phyloP scores from a whole-genome alignment of 495 filamentous ascomycete species.

The Viridothelium virens region DNA sequence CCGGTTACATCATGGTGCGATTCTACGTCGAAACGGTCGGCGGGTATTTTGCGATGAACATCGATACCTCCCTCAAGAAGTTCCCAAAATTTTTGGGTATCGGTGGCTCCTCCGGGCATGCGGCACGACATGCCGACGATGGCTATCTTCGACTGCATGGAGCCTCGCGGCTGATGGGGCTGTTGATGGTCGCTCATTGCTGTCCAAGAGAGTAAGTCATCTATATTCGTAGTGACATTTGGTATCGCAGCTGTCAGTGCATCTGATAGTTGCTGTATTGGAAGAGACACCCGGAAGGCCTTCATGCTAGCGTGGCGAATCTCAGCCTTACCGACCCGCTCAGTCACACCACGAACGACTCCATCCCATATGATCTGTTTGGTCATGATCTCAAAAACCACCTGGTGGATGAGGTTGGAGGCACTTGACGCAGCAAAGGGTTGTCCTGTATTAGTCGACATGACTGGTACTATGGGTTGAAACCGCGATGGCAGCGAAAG shows the following conservation, averaged over 20 bases:
- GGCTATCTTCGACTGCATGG: constrained; percentile 26
- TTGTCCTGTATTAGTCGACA: constrained; percentile 19
- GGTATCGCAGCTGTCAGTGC: no score
- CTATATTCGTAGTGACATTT: no score
- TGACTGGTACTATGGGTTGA: constrained; percentile 7
- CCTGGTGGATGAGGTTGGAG: constrained; percentile 12
- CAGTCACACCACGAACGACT: background rate
- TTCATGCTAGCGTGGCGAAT: background rate
- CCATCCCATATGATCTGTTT: constrained; percentile 12
- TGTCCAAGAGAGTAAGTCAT: no score
- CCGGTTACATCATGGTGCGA: constrained; percentile 23
- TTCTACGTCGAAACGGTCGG: constrained; percentile 25
- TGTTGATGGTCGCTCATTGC: no score
- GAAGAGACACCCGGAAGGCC: constrained; percentile 2
- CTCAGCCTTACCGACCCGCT: background rate
- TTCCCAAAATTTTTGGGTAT: constrained; percentile 28
- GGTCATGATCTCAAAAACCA: constrained; percentile 18
- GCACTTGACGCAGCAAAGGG: constrained; percentile 14
- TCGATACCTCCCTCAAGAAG: constrained; percentile 22
- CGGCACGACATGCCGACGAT: constrained; percentile 29
- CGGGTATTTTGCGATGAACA: constrained; percentile 24
- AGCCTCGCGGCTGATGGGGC: background rate
- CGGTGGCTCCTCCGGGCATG: constrained; percentile 24
- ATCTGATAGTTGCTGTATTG: background rate
- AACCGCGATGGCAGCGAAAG: background rate